Conservation (phyloP, 306 rosid genomes). For the Nissolia schottii region DNA sequence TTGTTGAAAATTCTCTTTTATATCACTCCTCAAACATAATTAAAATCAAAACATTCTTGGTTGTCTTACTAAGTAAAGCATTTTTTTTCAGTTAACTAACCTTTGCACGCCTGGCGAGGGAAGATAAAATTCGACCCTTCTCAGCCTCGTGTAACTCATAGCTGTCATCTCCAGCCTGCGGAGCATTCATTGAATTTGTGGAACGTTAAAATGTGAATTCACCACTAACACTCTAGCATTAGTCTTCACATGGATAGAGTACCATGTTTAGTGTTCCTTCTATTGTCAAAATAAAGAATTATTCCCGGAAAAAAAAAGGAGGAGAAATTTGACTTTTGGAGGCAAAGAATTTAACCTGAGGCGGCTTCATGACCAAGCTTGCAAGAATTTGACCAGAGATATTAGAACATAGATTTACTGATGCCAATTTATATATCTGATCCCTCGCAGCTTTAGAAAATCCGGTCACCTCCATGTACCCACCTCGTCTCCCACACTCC, state of each 20-base stretch:
- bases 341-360: conserved; percentile 56
- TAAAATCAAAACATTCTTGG: neutral
- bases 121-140: conserved; percentile 69
- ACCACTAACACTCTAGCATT: too few species aligned
- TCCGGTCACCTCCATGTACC: conserved; percentile 93
- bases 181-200: conserved; percentile 8
- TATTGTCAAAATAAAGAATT: neutral
- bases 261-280: neutral
- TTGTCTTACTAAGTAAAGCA: neutral
- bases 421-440: conserved; percentile 82
- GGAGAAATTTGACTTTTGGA: neutral
- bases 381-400: conserved; percentile 87
- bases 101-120: conserved; percentile 91
- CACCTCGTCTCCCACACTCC: conserved; percentile 95
- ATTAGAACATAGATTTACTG: conserved; percentile 90
- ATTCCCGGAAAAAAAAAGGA: neutral
- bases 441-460: conserved; percentile 74
- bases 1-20: neutral
- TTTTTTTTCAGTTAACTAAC: conserved; percentile 37
- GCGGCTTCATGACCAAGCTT: conserved; percentile 92
- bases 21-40: neutral
- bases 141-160: conserved; percentile 63
- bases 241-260: neutral
- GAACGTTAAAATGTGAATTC: too few species aligned
- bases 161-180: conserved; percentile 92